Base-by-base conservation (phyloP, 176 grass and related monocot genomes). In the Aegilops tauschii region DNA sequence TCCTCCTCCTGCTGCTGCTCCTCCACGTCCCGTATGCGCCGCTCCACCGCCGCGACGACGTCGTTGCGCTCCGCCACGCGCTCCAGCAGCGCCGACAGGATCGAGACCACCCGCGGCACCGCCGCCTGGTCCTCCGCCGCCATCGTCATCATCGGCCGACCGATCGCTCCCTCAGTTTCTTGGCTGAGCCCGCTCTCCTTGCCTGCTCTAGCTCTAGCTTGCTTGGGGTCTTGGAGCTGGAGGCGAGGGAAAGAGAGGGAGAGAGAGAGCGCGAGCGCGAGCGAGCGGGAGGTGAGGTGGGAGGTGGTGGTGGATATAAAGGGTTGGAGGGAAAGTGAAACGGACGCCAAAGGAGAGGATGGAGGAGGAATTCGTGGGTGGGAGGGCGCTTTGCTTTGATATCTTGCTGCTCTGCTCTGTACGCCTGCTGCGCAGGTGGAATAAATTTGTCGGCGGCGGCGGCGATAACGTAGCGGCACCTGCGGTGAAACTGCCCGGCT, bases 51-150 rank as follows among this genome's bases (percentile, higher is more conserved):
- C 6, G 80, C 66, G 28, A 78, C 32, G 3, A 42, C 82, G 86
- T 96, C 97, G 76, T 98, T 98, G 67, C 86, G 81, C 81, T 95
- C 86, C 2, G 90, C 88, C 81, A 96, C 83, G 3, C 88, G 90
- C 84, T 92, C 86, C 21, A 98, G 93, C 69, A 98, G 82, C 82
- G 92, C 77, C 63, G 96, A 98, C 49, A 98, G 93, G 69, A 94
- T 92, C 47, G 82, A 92, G 12, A 98, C 93, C 36, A 98, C 92
- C 21, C 92, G 83, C 6, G 96, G 96, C 89, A 98, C 91, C 50
- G 90, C 69, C 61, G 50, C 80, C 66, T 20, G 73, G 27, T 72
- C 59, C 73, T 92, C 88, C 82, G 16, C 39, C 14, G n/a, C 13
- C 78, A 44, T 69, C 73, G 77, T 90, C 69, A 81, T 80, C 90